Conservation (phyloP, 495 filamentous ascomycete species). For the Tuber calosporum region DNA sequence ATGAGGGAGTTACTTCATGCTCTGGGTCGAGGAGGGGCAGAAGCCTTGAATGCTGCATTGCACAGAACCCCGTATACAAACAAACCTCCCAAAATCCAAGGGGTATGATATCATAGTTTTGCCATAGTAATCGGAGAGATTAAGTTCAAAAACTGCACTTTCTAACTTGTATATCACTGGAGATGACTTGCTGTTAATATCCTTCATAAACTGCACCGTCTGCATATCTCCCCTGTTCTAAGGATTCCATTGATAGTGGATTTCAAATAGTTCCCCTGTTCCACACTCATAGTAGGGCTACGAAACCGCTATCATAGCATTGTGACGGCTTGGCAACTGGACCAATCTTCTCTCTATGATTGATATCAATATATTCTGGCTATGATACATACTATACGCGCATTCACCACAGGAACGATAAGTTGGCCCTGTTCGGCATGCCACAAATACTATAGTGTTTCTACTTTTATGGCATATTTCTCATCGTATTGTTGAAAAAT, state of each 20-base stretch:
- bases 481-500: too few species aligned
- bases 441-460: too few species aligned
- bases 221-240: neutral
- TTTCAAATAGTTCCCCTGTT: neutral
- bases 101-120: neutral
- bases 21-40: neutral
- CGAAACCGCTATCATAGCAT: neutral
- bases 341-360: too few species aligned
- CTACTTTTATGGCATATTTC: too few species aligned
- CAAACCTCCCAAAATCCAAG: neutral
- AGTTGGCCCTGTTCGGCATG: too few species aligned
- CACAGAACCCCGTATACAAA: neutral
- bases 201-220: neutral
- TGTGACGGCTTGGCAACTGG: neutral
- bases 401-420: too few species aligned
- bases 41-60: neutral
- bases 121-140: neutral
- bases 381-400: too few species aligned
- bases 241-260: neutral
- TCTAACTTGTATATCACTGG: neutral
- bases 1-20: neutral
- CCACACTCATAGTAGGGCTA: neutral
- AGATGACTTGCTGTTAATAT: neutral
- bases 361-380: too few species aligned
- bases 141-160: neutral